These are phyloP conservation scores for Blastocystis sp. DNA, from an alignment of 352 stramenopile genomes.

Conservation along the genomic window DNA sequence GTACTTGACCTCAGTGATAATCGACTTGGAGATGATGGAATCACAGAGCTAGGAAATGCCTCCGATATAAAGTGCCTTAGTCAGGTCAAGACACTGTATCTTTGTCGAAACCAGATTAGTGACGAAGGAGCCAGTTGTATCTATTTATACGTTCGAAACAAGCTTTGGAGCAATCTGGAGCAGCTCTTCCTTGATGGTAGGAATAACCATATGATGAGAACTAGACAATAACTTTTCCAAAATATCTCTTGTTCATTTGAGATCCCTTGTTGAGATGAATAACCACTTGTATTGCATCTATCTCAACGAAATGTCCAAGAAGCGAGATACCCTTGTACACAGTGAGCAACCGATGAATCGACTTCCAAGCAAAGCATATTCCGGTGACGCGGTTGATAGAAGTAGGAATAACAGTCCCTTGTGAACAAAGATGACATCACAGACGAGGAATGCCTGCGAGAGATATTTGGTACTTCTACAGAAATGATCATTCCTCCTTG, in stretches of 20 bases:
- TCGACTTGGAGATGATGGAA: constrained; percentile 5
- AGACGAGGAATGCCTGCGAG: constrained; percentile 1
- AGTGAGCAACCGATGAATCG: neutral
- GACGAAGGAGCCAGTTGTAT: constrained; percentile 52
- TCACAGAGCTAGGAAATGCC: constrained; percentile 45
- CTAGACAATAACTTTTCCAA: constrained; percentile 65
- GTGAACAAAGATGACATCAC: neutral
- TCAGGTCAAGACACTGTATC: constrained; percentile 27
- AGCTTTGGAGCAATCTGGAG: neutral
- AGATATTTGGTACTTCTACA: constrained; percentile 13
- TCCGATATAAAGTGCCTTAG: constrained; percentile 6
- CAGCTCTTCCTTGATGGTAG: constrained; percentile 57
- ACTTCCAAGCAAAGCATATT: neutral
- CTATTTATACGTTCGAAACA: constrained; percentile 46
- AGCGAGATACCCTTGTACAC: neutral
- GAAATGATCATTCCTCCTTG: constrained; percentile 9
- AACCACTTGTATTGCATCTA: constrained; percentile 55
- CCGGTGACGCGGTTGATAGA: neutral
- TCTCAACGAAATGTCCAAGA: constrained; percentile 35
- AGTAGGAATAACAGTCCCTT: neutral
- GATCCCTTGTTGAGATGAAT: constrained; percentile 49
- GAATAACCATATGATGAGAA: neutral
- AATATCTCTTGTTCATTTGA: constrained; percentile 30
- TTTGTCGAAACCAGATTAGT: constrained; percentile 39
- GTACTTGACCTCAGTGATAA: constrained; percentile 41